These are phyloP conservation scores for Ustilago vetiveriae DNA, from an alignment of 1,284 basidiomycete species.

Conservation along the genomic window DNA sequence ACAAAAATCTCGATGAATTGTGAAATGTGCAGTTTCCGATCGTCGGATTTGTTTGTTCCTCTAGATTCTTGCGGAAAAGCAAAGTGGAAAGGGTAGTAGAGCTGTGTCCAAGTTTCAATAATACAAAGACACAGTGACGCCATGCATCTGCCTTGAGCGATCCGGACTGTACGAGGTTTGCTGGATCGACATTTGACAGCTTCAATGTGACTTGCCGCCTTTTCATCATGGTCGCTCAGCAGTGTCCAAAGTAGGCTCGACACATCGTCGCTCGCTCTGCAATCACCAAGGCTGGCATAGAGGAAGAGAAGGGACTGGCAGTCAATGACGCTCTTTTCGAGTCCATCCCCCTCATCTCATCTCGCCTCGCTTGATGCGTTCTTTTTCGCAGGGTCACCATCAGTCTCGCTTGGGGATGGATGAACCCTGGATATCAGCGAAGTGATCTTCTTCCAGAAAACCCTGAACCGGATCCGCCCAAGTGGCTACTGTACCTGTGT, in stretches of 20 bases:
- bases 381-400: too few relatives aligned
- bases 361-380: too few relatives aligned
- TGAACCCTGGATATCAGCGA: slow-evolving; percentile 7
- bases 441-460: slow-evolving; percentile 18
- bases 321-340: too few relatives aligned
- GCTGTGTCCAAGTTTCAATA: not conserved
- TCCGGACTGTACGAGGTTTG: slow-evolving; percentile 11
- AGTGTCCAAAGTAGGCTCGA: too few relatives aligned
- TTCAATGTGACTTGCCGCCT: not conserved
- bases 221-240: too few relatives aligned
- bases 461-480: slow-evolving; percentile 5
- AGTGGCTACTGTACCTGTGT: too few relatives aligned
- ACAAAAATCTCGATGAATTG: not conserved
- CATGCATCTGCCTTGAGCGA: slow-evolving; percentile 13
- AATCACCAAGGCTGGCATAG: too few relatives aligned
- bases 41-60: slow-evolving; percentile 10
- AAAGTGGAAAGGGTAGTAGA: not conserved
- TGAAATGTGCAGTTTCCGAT: slow-evolving; percentile 13
- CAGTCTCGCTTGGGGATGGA: too few relatives aligned
- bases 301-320: too few relatives aligned
- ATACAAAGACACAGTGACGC: slow-evolving; percentile 14
- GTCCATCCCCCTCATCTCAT: too few relatives aligned
- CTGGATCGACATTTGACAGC: slow-evolving; percentile 12
- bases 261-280: too few relatives aligned
- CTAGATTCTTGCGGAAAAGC: not conserved